Evolutionary conservation across 768 basidiomycete species (phyloP).

Genomic region (Tylopilus felleus): DNA sequence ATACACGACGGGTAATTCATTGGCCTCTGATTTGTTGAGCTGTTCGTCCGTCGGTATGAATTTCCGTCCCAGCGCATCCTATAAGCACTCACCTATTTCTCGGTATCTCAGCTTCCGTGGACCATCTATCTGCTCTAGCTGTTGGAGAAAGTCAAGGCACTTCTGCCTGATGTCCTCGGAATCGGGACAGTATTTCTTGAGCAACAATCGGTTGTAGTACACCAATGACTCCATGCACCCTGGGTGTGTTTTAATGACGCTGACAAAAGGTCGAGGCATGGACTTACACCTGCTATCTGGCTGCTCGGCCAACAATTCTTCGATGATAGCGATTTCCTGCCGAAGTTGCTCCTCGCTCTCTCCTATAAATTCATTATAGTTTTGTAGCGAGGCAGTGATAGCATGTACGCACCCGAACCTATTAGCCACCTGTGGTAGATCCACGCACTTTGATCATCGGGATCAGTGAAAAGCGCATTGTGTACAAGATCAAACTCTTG

Average conservation of each 20-base stretch:
- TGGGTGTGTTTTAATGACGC: constrained; percentile 27
- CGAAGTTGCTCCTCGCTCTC: constrained; percentile 54
- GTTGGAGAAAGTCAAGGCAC: constrained; percentile 49
- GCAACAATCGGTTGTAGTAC: constrained; percentile 71
- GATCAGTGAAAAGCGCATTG: constrained; percentile 96
- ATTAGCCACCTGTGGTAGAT: constrained; percentile 98
- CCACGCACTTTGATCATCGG: constrained; percentile 96
- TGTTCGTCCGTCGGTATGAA: constrained; percentile 8
- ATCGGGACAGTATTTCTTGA: constrained; percentile 43
- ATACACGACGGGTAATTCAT: constrained; percentile 2
- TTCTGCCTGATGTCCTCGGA: constrained; percentile 41
- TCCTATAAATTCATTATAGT: constrained; percentile 40
- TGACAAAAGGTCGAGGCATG: neutral
- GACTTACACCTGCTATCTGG: constrained; percentile 87
- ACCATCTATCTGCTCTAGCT: constrained; percentile 63
- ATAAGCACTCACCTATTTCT: constrained; percentile 49
- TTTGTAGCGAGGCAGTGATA: neutral
- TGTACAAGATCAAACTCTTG: constrained; percentile 89
- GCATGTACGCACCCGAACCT: constrained; percentile 55
- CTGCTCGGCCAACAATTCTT: constrained; percentile 83
- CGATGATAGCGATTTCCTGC: constrained; percentile 74
- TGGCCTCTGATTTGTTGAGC: constrained; percentile 18
- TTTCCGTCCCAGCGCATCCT: neutral
- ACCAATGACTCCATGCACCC: constrained; percentile 96
- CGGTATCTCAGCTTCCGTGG: constrained; percentile 64